These are phyloP conservation scores for Luffa acutangula DNA, from an alignment of 306 rosid species.

Conservation along the genomic window DNA sequence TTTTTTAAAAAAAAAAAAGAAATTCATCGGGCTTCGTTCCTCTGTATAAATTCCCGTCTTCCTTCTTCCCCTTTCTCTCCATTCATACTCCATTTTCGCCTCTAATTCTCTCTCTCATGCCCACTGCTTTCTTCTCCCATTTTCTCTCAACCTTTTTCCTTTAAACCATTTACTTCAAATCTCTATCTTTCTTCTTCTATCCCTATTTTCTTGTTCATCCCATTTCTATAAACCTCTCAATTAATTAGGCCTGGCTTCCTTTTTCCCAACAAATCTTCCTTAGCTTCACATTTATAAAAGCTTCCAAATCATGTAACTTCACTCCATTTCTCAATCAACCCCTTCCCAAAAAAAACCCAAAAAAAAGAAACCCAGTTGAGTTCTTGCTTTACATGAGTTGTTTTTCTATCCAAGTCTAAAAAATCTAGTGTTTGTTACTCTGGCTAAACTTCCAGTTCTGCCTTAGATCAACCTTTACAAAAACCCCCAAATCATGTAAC, in stretches of 20 bases:
- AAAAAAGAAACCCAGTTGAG: not conserved
- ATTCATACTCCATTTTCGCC: not conserved
- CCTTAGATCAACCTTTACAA: conserved; percentile 25
- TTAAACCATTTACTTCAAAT: not conserved
- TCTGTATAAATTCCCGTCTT: conserved; percentile 5
- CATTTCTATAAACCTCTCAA: not conserved
- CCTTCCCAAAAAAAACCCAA: not conserved
- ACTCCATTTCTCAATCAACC: not conserved
- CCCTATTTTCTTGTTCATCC: not conserved
- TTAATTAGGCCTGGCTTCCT: conserved; percentile 37
- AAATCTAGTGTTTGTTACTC: not conserved
- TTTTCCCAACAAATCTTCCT: conserved; percentile 24
- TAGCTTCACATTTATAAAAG: conserved; percentile 51
- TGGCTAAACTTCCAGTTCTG: conserved; percentile 16
- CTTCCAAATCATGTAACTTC: conserved; percentile 52
- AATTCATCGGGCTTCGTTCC: not conserved
- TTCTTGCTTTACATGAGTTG: not conserved
- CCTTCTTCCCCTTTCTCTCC: not conserved
- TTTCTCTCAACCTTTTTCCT: not conserved
- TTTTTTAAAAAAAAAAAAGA: not conserved
- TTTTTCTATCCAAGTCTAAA: not conserved
- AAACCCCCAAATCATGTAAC: conserved; percentile 35
- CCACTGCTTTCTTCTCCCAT: not conserved
- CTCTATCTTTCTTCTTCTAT: not conserved
- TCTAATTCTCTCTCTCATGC: not conserved